phyloP scores from a whole-genome alignment of 1,284 basidiomycete genomes.

The Anthracocystis walkeri region DNA sequence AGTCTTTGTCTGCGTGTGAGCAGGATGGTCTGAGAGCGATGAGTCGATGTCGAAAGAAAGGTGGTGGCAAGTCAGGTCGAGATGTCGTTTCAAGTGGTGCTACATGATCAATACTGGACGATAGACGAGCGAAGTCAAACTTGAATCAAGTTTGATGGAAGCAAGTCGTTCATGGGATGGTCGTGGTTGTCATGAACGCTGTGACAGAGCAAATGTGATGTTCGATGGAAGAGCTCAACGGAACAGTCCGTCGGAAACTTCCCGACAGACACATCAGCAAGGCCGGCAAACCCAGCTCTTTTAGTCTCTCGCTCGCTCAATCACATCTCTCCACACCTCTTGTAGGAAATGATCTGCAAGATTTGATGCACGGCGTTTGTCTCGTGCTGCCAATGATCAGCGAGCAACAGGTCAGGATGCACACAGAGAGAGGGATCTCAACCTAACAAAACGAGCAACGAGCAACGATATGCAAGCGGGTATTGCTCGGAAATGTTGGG shows the following conservation, averaged over 20 bases:
- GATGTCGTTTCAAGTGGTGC: no score
- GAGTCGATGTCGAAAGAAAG: no score
- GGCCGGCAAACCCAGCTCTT: background rate
- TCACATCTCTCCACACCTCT: constrained; percentile 1
- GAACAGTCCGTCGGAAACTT: constrained; percentile 4
- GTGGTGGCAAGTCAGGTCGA: no score
- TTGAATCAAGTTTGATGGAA: no score
- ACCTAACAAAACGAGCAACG: constrained; percentile 11
- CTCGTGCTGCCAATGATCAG: background rate
- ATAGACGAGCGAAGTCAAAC: background rate
- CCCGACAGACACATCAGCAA: no score
- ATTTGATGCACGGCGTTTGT: background rate
- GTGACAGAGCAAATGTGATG: background rate
- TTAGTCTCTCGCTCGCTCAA: background rate
- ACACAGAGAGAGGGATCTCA: background rate
- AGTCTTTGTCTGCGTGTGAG: no score
- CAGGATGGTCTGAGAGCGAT: no score
- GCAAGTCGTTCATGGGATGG: background rate
- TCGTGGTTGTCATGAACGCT: constrained; percentile 5
- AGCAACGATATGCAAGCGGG: no score
- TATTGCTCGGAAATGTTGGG: constrained; percentile 33
- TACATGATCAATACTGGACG: no score
- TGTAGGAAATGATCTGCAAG: constrained; percentile 3
- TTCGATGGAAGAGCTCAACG: background rate
- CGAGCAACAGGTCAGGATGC: background rate